These are phyloP conservation scores for Suillus brevipes DNA, from an alignment of 768 basidiomycete genomes.

Conservation along the genomic window DNA sequence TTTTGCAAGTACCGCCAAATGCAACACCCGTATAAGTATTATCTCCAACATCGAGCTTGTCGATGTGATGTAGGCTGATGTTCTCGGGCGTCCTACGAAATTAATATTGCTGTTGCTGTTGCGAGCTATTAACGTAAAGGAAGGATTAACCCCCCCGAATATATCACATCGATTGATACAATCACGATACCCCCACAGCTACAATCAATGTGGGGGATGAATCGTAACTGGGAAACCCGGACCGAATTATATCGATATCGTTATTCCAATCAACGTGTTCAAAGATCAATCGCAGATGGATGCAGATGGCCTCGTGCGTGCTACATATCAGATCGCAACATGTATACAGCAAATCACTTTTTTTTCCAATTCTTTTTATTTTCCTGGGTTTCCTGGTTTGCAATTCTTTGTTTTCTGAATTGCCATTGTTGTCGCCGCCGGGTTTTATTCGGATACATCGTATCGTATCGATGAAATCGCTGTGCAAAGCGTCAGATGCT, in stretches of 20 bases:
- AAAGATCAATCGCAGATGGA: background rate
- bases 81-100: background rate
- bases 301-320: background rate
- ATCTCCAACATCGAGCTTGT: conserved; percentile 3
- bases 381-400: too few relatives aligned
- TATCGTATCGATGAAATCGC: background rate
- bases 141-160: background rate
- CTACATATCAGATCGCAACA: background rate
- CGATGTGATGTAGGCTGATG: background rate
- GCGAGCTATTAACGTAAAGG: too few relatives aligned
- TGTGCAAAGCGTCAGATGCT: background rate
- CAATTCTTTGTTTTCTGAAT: background rate
- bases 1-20: conserved; percentile 1
- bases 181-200: background rate
- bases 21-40: background rate
- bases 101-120: too few relatives aligned
- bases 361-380: too few relatives aligned
- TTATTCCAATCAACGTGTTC: background rate
- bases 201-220: background rate
- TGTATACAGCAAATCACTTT: background rate
- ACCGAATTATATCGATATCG: background rate
- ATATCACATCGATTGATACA: background rate
- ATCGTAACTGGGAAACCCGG: background rate
- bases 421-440: background rate
- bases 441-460: background rate